Base-by-base conservation (phyloP, 1,284 basidiomycete genomes). In the Inonotus hispidus region DNA sequence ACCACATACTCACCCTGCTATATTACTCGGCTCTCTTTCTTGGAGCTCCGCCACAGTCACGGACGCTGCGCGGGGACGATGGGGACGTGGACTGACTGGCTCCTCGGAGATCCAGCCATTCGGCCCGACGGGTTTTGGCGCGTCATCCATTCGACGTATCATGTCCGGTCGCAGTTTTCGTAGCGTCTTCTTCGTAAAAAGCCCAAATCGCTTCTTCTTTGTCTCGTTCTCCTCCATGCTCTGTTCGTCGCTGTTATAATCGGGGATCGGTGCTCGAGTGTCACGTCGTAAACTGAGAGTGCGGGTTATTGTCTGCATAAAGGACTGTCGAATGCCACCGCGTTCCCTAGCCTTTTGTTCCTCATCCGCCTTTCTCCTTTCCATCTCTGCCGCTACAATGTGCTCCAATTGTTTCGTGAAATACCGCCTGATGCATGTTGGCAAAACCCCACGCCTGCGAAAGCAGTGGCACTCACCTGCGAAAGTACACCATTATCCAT, bases 61-160 rank as follows among this genome's bases (percentile, higher is more conserved):
- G 23, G 47, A 21, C 16, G 54, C 13, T 3, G 37, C 50, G 3
- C 43, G 32, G 54, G 41, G 45, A 16, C 38, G 21, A 41, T 23
- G 49, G 7, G 53, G 16, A 56, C 41, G 43, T 10, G 39, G 10
- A 19, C 37, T 16, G 37, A 27, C 56, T 1, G 72, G 67, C n/a
- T 74, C 76, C 64, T 82, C 80, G 53, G 77, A 82, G 45, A 87
- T 78, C 79, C 78, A 83, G 10, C 90, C 93, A 73, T 87, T 94
- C 1, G 91, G 91, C 70, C 95, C 87, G 49, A 97, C 81, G n/a
- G 85, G 79, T 64, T 87, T 88, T 1, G 92, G 90, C 0, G 85
- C 85, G 55, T 83, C 84, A 59, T 92, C 87, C 73, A 92, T 83
- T 41, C 93, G 79, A 45, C 87, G 84, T 67, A 96, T 95, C 93